phyloP scores from a whole-genome alignment of 768 basidiomycete genomes.

The Leccinum arenicola region DNA sequence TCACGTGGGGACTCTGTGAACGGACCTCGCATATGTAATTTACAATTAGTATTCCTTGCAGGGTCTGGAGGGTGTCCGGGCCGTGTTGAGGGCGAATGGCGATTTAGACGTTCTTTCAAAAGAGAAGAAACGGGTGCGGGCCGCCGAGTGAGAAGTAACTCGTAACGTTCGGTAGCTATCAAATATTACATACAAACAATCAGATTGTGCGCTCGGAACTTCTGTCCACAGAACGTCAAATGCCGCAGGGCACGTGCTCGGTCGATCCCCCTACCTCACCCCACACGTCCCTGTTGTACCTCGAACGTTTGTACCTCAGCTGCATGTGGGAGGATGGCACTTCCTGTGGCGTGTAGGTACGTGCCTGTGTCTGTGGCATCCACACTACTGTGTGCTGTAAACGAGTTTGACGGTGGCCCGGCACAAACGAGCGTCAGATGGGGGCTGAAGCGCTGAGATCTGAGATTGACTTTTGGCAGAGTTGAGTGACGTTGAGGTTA shows the following conservation, averaged over 20 bases:
- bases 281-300: not conserved
- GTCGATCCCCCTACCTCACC: not conserved
- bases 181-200: not conserved
- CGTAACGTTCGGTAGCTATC: not conserved
- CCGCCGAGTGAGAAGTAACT: too few relatives aligned
- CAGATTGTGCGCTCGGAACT: not conserved
- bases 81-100: not conserved
- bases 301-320: not conserved
- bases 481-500: not conserved
- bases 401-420: too few relatives aligned
- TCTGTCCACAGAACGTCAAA: not conserved
- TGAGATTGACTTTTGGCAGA: not conserved
- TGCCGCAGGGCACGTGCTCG: too few relatives aligned
- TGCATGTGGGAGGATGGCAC: not conserved
- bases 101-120: not conserved
- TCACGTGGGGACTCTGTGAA: not conserved
- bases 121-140: too few relatives aligned
- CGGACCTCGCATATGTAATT: not conserved
- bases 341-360: not conserved
- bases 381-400: not conserved
- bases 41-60: not conserved
- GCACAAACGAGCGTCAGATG: too few relatives aligned
- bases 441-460: too few relatives aligned
- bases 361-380: not conserved
- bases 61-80: not conserved